Base-by-base conservation (phyloP, 2,329 filamentous ascomycete genomes). In the Nemania sp. region DNA sequence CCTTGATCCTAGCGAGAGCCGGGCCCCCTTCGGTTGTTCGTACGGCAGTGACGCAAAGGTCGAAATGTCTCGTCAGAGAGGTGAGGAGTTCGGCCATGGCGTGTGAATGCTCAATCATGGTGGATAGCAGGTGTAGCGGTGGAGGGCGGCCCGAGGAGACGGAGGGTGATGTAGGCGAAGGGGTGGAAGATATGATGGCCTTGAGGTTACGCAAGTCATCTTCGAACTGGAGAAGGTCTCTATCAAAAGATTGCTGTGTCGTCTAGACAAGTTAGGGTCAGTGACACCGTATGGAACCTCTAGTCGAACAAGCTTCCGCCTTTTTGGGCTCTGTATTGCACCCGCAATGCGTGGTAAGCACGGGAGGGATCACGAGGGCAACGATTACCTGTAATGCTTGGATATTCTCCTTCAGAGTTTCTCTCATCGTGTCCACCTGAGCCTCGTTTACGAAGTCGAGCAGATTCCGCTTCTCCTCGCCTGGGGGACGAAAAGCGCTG, bases 1-100 rank as follows among this genome's bases (percentile, higher is more conserved):
- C 89, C 65, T 86, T 89, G 52, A 85, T 83, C 11, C 87, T 85
- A 5, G 88, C 89, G 47, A 88, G 80, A 5, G 87, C 89, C 12
- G 87, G 87, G 5, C 88, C 90, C 32, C 90, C 90, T 77, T 97
- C 92, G 2, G 93, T 97, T 52, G 94, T 92, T 61, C 92, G 90
- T 45, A 97, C 89, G 0, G 94, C 94, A 1, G 89, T 94, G 13
- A 96, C 91, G 74, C 94, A 97, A 65, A 96, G 86, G 74, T 98
- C 94, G 73, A 97, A 97, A 76, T 98, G 94, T 25, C 84, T 86
- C 7, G 92, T 92, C 3, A 98, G 80, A 0, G 90, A 92, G 58
- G 91, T 85, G 1, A 98, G 84, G 5, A 92, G 83, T 59, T 88
- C 83, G 5, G 93, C 94, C 87, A 96, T 94, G 68, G 88, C 87